These are phyloP conservation scores for Colletotrichum euphorbiae DNA, from an alignment of 2,329 filamentous ascomycete species.

Conservation along the genomic window DNA sequence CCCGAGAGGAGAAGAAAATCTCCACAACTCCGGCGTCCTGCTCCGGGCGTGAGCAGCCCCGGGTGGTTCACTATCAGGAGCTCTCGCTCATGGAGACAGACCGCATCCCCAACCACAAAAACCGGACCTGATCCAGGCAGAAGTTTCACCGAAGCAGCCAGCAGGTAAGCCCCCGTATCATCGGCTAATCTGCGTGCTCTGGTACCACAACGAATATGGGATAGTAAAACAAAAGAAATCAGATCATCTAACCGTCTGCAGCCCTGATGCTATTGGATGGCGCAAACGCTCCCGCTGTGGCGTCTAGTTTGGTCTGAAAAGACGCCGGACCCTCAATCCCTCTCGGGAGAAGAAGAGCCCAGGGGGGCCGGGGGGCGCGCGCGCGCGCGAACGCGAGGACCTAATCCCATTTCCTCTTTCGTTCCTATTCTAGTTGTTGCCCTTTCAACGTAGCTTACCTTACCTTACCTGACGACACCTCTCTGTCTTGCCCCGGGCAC, in stretches of 20 bases:
- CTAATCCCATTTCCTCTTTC: constrained; percentile 7
- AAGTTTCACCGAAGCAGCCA: constrained; percentile 6
- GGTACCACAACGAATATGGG: too few species aligned
- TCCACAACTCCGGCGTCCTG: constrained; percentile 22
- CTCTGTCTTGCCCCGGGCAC: neutral
- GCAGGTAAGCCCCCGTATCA: neutral
- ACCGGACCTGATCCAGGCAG: constrained; percentile 11
- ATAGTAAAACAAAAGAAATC: too few species aligned
- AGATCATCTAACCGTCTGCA: neutral
- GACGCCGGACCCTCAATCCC: constrained; percentile 30
- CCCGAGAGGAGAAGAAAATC: neutral
- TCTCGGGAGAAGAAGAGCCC: constrained; percentile 7
- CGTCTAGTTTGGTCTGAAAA: constrained; percentile 14
- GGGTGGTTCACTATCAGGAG: neutral
- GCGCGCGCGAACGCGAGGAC: constrained; percentile 31
- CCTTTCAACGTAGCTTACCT: neutral
- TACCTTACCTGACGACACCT: too few species aligned
- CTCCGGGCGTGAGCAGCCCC: constrained; percentile 13
- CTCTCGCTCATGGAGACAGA: neutral
- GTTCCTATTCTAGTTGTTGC: constrained; percentile 5
- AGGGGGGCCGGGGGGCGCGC: neutral
- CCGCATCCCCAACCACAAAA: constrained; percentile 4
- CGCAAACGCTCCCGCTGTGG: constrained; percentile 16
- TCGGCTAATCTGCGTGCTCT: neutral
- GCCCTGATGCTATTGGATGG: constrained; percentile 21